Conservation (phyloP, 352 stramenopile genomes). For the Globisporangium nagaii region DNA sequence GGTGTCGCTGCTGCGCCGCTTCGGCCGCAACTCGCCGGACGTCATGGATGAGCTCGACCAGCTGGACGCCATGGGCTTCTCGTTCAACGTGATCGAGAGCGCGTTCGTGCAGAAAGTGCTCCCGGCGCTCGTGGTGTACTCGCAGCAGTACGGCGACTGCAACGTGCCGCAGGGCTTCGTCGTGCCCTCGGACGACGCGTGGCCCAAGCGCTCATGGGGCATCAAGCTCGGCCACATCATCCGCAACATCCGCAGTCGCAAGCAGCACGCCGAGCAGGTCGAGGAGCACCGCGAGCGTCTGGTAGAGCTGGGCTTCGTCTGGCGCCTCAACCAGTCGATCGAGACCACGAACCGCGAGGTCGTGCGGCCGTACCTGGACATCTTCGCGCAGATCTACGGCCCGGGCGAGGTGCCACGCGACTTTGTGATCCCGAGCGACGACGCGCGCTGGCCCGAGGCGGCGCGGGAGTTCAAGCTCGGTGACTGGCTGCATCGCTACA, state of each 20-base stretch:
- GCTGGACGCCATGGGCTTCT: slow-evolving; percentile 58
- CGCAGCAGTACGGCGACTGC: slow-evolving; percentile 78
- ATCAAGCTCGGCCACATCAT: slow-evolving; percentile 87
- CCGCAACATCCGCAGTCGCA: slow-evolving; percentile 82
- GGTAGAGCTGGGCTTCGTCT: slow-evolving; percentile 89
- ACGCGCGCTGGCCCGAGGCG: slow-evolving; percentile 80
- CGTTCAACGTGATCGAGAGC: slow-evolving; percentile 61
- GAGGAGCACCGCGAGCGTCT: slow-evolving; percentile 72
- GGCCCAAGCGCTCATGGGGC: slow-evolving; percentile 77
- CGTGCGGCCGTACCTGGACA: slow-evolving; percentile 42
- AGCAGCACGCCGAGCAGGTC: slow-evolving; percentile 87
- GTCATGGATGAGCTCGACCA: slow-evolving; percentile 46
- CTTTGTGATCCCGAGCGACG: slow-evolving; percentile 71
- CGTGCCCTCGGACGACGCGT: slow-evolving; percentile 67
- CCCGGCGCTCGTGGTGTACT: slow-evolving; percentile 81
- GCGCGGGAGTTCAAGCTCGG: slow-evolving; percentile 84
- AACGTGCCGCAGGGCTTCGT: slow-evolving; percentile 89
- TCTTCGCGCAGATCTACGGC: slow-evolving; percentile 84
- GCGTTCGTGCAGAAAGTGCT: slow-evolving; percentile 50
- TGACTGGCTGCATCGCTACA: slow-evolving; percentile 74
- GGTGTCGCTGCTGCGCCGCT: slow-evolving; percentile 52
- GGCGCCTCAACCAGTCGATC: slow-evolving; percentile 66
- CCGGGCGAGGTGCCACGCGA: slow-evolving; percentile 48
- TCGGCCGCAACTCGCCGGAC: slow-evolving; percentile 31
- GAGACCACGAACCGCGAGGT: slow-evolving; percentile 45